A percentile compares a stretch with the other conserved stretches of the same genome.
phyloP scores from a whole-genome alignment of 257 asterid genomes.

The Fraxinus pennsylvanica region DNA sequence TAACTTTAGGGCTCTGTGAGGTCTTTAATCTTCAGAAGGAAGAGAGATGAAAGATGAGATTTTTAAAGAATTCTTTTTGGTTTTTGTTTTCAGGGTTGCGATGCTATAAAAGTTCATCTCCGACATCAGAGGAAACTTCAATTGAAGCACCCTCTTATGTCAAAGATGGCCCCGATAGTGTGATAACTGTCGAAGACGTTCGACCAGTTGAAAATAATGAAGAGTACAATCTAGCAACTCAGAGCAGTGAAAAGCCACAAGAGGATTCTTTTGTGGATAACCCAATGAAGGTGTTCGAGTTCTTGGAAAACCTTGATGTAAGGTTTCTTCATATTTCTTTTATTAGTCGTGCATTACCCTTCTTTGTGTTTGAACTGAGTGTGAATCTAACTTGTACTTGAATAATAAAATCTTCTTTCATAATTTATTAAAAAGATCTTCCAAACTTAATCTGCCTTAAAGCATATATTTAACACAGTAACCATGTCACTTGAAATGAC shows the following conservation, averaged over 20 bases:
- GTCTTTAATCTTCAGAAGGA: background rate
- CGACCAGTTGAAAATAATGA: constrained; percentile 26
- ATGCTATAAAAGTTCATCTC: constrained; percentile 23
- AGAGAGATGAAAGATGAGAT: background rate
- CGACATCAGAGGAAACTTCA: constrained; percentile 19
- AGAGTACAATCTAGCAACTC: constrained; percentile 10
- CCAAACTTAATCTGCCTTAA: background rate
- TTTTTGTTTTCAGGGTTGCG: constrained; percentile 30
- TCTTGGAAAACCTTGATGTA: constrained; percentile 42
- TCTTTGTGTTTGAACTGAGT: background rate
- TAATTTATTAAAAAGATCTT: background rate
- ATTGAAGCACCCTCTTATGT: background rate
- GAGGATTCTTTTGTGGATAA: constrained; percentile 30
- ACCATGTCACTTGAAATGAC: background rate
- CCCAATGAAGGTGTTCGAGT: constrained; percentile 31
- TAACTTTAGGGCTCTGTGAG: background rate
- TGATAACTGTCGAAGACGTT: constrained; percentile 17
- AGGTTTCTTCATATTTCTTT: constrained; percentile 30
- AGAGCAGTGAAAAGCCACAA: constrained; percentile 28
- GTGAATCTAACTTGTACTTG: background rate
- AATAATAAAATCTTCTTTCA: background rate
- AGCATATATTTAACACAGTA: background rate
- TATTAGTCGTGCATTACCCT: background rate
- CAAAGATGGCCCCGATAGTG: constrained; percentile 11
- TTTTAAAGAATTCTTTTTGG: background rate